These are phyloP conservation scores for Cryptococcus sp. DNA, from an alignment of 1,284 basidiomycete species.

Conservation along the genomic window DNA sequence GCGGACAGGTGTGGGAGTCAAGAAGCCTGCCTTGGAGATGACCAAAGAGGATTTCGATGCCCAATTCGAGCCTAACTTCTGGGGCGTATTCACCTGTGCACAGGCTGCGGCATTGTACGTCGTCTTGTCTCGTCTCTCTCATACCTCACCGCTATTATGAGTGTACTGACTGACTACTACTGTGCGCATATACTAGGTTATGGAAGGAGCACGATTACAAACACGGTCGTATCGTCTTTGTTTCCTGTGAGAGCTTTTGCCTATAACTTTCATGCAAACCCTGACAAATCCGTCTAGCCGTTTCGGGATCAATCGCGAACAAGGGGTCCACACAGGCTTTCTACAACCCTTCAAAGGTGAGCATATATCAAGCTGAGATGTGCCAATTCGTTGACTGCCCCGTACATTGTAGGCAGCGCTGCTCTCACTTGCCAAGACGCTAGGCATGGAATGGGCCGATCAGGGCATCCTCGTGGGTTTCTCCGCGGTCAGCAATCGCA, in stretches of 20 bases:
- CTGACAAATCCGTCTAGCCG: slow-evolving; percentile 17
- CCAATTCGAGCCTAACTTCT: slow-evolving; percentile 35
- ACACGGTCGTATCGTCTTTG: slow-evolving; percentile 39
- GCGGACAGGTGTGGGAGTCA: slow-evolving; percentile 23
- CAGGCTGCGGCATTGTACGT: slow-evolving; percentile 35
- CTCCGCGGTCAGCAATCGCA: no score
- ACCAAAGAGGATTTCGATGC: slow-evolving; percentile 36
- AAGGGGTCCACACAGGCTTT: slow-evolving; percentile 31
- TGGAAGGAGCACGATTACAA: slow-evolving; percentile 41
- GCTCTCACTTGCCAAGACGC: slow-evolving; percentile 29
- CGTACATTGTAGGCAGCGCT: slow-evolving; percentile 22
- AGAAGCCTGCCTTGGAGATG: slow-evolving; percentile 36
- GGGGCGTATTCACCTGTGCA: slow-evolving; percentile 36
- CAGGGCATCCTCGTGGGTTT: slow-evolving; percentile 31
- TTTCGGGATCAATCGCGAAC: slow-evolving; percentile 35
- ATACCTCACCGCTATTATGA: neutral
- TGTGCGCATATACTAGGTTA: slow-evolving; percentile 12
- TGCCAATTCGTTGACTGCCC: neutral
- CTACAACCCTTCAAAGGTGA: slow-evolving; percentile 39
- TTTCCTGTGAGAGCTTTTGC: slow-evolving; percentile 29
- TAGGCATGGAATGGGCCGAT: slow-evolving; percentile 43
- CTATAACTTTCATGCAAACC: neutral
- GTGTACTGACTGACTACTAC: neutral
- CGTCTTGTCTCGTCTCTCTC: neutral
- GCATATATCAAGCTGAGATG: neutral